Base-by-base conservation (phyloP, 768 basidiomycete genomes). In the Rossbeevera mucosa region DNA sequence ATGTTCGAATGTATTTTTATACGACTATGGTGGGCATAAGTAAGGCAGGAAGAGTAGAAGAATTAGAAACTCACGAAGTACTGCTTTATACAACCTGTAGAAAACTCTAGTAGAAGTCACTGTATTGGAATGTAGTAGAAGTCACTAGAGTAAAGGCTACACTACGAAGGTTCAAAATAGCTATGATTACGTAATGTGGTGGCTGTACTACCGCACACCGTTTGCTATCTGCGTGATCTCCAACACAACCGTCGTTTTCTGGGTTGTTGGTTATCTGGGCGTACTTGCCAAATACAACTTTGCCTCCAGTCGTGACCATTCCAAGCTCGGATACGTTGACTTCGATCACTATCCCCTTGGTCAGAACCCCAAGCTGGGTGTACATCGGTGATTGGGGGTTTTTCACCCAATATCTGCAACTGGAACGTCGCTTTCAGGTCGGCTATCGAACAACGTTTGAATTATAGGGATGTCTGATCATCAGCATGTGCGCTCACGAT, bases 331-430 rank as follows among this genome's bases (percentile, higher is more conserved):
- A 95, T n/a, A 96, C 93, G 63, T 99, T 98, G 61, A 98, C 95
- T 68, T 99, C 96, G 51, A 99, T 87, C 59, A 99, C 86, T 1
- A 96, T 99, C 45, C 96, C 96, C 71, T 98, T 98, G 4, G 96
- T 98, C 74, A 99, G 80, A 31, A 99, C 96, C 47, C 95, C 95
- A 36, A 94, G 82, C 64, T 93, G 91, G 0, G 93, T 94, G 65
- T 94, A 94, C 89, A 94, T 94, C 0, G 96, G 95, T 18, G 94
- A 96, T 68, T 98, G 96, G 22, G 96, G 96, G 65, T 99, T 99
- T 77, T 98, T 98, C 80, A 42, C 91, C 91, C 41, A 99, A 75
- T 58, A 99, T 98, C 59, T 95, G 94, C 5, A 99, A 78, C 69
- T 99, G 96, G 82, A 99, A 99, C 4, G 96, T 99, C 7, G 95